Evolutionary conservation across 768 basidiomycete species (phyloP).

Genomic region (Pleurotus giganteus): DNA sequence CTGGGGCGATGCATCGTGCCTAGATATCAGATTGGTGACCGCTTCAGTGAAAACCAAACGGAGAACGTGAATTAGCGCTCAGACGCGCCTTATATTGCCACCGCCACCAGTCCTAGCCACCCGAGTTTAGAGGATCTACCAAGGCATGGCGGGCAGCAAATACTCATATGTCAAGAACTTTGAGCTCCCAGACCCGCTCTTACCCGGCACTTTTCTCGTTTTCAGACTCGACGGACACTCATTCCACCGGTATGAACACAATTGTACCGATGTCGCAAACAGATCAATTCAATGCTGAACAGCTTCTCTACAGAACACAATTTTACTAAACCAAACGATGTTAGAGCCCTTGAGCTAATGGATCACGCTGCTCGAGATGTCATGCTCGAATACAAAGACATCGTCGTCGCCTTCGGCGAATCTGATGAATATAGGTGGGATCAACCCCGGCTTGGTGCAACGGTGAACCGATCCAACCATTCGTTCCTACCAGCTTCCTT

Average conservation of each 20-base stretch:
- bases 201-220: slow-evolving; percentile 83
- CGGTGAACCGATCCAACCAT: not conserved
- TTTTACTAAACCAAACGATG: slow-evolving; percentile 92
- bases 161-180: slow-evolving; percentile 89
- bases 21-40: no score
- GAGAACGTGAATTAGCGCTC: no score
- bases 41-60: no score
- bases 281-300: not conserved
- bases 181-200: slow-evolving; percentile 83
- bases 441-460: not conserved
- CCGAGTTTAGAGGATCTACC: not conserved
- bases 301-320: slow-evolving; percentile 85
- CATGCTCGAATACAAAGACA: slow-evolving; percentile 82
- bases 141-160: slow-evolving; percentile 84
- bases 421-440: slow-evolving; percentile 94
- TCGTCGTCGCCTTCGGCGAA: slow-evolving; percentile 89
- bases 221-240: slow-evolving; percentile 90
- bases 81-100: no score
- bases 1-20: no score
- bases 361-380: slow-evolving; percentile 81
- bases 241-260: slow-evolving; percentile 75
- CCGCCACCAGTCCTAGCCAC: no score
- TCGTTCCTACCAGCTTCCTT: slow-evolving; percentile 63
- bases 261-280: not conserved
- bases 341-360: slow-evolving; percentile 85